phyloP scores from a whole-genome alignment of 2,329 filamentous ascomycete species.

The Monilinia laxa region DNA sequence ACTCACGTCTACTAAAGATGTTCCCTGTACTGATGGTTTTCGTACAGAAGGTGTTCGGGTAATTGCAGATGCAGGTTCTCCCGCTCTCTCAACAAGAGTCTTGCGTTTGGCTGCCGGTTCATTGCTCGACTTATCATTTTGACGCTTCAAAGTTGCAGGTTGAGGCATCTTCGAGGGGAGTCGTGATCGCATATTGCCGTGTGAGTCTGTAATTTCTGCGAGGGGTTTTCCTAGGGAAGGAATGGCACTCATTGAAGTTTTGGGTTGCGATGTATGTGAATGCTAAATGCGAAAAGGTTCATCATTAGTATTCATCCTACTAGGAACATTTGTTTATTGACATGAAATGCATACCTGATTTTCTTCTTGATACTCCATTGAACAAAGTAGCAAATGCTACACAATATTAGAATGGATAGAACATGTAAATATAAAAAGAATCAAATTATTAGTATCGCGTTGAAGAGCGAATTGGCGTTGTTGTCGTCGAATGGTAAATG shows the following conservation, averaged over 20 bases:
- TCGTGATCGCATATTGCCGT: constrained; percentile 55
- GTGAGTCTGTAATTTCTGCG: constrained; percentile 59
- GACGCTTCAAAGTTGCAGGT: constrained; percentile 52
- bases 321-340: constrained; percentile 18
- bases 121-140: constrained; percentile 35
- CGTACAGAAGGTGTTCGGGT: constrained; percentile 45
- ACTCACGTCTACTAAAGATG: constrained; percentile 35
- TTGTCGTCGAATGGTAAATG: constrained; percentile 7
- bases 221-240: constrained; percentile 44
- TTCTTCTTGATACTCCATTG: constrained; percentile 36
- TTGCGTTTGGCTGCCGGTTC: constrained; percentile 62
- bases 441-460: background rate
- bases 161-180: constrained; percentile 46
- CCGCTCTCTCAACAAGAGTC: constrained; percentile 55
- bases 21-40: constrained; percentile 42
- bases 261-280: constrained; percentile 36
- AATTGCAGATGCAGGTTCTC: constrained; percentile 48
- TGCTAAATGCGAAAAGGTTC: constrained; percentile 27
- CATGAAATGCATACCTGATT: constrained; percentile 31
- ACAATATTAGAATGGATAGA: constrained; percentile 28
- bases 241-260: constrained; percentile 33
- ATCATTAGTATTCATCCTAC: constrained; percentile 19
- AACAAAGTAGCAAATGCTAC: constrained; percentile 34
- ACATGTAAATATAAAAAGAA: constrained; percentile 28
- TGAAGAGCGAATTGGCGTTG: constrained; percentile 3